Percentiles rank a stretch among this genome's conserved stretches.
Evolutionary conservation across 305 asterid species (phyloP).

Genomic region (Salvia sclarea): DNA sequence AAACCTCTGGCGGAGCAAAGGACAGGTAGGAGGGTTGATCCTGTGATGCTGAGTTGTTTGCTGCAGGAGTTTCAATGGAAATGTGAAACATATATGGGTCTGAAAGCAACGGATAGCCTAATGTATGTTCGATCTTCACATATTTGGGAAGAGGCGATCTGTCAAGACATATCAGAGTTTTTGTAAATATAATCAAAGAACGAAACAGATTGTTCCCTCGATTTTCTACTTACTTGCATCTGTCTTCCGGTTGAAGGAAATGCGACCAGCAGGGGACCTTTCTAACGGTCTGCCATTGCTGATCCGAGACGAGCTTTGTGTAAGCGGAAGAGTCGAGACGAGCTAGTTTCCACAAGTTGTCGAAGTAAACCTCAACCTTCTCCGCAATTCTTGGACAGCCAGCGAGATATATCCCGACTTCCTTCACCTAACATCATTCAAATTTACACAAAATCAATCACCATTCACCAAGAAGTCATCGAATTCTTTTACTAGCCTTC

Average conservation of each 20-base stretch:
- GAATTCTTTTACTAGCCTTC: background rate
- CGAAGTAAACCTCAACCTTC: slow-evolving; percentile 55
- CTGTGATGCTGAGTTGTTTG: slow-evolving; percentile 40
- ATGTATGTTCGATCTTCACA: slow-evolving; percentile 54
- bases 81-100: slow-evolving; percentile 55
- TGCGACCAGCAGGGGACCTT: slow-evolving; percentile 92
- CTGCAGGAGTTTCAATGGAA: slow-evolving; percentile 62
- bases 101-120: slow-evolving; percentile 69
- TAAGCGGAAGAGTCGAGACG: slow-evolving; percentile 64
- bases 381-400: slow-evolving; percentile 67
- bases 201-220: background rate
- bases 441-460: slow-evolving; percentile 16
- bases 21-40: slow-evolving; percentile 63
- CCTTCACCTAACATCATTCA: slow-evolving; percentile 65
- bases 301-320: slow-evolving; percentile 58
- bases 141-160: slow-evolving; percentile 74
- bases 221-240: slow-evolving; percentile 56
- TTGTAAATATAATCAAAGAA: background rate
- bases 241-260: slow-evolving; percentile 49
- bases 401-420: slow-evolving; percentile 76
- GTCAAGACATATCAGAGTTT: slow-evolving; percentile 28
- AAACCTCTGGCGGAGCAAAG: slow-evolving; percentile 95
- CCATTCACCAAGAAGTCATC: slow-evolving; percentile 29
- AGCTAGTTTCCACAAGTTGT: slow-evolving; percentile 81
- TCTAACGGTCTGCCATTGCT: slow-evolving; percentile 74